Conservation (phyloP, 2,329 filamentous ascomycete species). For the Cercospora sp. region DNA sequence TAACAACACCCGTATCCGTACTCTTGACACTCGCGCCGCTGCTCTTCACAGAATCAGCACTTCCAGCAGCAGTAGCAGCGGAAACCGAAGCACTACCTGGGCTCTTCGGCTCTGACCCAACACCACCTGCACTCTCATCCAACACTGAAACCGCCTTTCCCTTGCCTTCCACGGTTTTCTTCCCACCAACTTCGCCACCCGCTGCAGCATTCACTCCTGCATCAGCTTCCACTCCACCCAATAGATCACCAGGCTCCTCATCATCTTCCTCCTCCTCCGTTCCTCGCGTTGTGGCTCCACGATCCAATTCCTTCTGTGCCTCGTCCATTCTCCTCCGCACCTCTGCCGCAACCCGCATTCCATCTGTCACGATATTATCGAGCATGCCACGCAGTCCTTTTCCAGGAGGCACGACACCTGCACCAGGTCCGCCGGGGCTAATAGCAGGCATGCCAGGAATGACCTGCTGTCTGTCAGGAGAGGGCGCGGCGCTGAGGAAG, state of each 20-base stretch:
- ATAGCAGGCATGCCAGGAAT: slow-evolving; percentile 27
- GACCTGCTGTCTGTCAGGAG: slow-evolving; percentile 7
- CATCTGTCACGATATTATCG: slow-evolving; percentile 96
- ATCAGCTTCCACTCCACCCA: slow-evolving; percentile 53
- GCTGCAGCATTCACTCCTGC: slow-evolving; percentile 36
- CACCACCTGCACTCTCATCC: slow-evolving; percentile 22
- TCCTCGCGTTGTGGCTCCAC: slow-evolving; percentile 65
- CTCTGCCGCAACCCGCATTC: slow-evolving; percentile 92
- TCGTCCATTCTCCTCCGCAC: slow-evolving; percentile 93
- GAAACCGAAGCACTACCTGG: background rate
- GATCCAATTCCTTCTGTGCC: slow-evolving; percentile 86
- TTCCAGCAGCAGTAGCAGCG: background rate
- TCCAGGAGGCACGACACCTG: slow-evolving; percentile 61
- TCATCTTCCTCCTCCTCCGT: slow-evolving; percentile 62
- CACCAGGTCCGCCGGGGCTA: slow-evolving; percentile 38
- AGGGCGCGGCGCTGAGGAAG: slow-evolving; percentile 68
- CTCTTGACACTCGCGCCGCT: slow-evolving; percentile 26
- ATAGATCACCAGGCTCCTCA: slow-evolving; percentile 61
- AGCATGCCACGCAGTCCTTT: slow-evolving; percentile 87
- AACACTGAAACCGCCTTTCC: slow-evolving; percentile 27
- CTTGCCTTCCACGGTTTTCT: slow-evolving; percentile 26
- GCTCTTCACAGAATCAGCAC: slow-evolving; percentile 11
- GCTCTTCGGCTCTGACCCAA: slow-evolving; percentile 9
- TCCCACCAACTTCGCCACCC: slow-evolving; percentile 15
- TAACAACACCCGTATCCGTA: slow-evolving; percentile 32